These are phyloP conservation scores for Huiozyma sinensis DNA, from an alignment of 805 yeast species.

Conservation along the genomic window DNA sequence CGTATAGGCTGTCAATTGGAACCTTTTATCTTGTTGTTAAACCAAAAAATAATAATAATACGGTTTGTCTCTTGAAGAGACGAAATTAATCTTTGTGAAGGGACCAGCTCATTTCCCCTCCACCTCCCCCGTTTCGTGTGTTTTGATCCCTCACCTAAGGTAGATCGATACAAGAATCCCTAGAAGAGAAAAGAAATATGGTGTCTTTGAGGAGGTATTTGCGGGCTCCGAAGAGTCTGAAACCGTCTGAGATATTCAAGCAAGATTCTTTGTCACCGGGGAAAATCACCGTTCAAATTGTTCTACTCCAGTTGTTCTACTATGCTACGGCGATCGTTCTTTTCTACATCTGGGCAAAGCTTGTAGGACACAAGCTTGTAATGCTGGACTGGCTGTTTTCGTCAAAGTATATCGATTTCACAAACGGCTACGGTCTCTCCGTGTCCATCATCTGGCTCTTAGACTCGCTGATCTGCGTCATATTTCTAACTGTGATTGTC, in stretches of 20 bases:
- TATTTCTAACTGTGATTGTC: constrained; percentile 76
- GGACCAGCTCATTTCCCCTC: too few species aligned
- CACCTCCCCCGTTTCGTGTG: too few species aligned
- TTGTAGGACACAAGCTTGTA: constrained; percentile 62
- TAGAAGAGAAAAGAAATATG: constrained; percentile 4
- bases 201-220: constrained; percentile 20
- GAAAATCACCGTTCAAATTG: constrained; percentile 58
- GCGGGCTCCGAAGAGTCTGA: constrained; percentile 22
- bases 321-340: constrained; percentile 61
- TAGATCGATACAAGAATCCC: too few species aligned
- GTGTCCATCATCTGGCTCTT: constrained; percentile 69
- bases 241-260: constrained; percentile 23
- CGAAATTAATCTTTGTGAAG: too few species aligned
- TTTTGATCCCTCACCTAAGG: too few species aligned
- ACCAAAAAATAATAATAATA: too few species aligned
- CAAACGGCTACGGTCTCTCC: constrained; percentile 72
- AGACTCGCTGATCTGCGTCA: constrained; percentile 71
- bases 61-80: too few species aligned
- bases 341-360: constrained; percentile 51
- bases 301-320: constrained; percentile 67
- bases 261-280: constrained; percentile 45
- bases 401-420: constrained; percentile 64
- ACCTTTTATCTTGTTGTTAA: too few species aligned
- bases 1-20: too few species aligned
- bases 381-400: constrained; percentile 60